Conservation (phyloP, 345 rosid species). For the Citropsis articulata region DNA sequence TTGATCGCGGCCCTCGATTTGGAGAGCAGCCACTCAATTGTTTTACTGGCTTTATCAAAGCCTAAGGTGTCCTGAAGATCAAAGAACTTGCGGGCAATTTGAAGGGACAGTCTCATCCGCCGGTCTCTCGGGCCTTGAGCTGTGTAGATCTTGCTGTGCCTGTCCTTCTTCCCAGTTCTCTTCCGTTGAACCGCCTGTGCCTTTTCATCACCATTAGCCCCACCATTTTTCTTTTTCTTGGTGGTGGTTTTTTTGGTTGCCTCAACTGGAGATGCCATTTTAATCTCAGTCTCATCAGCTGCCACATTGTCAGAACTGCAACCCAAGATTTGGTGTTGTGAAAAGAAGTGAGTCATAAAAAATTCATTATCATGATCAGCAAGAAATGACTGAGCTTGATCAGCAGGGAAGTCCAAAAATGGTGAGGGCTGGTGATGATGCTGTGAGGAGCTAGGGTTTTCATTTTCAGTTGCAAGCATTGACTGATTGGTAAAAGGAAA, state of each 20-base stretch:
- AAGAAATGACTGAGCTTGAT: slow-evolving; percentile 10
- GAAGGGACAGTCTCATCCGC: slow-evolving; percentile 70
- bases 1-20: slow-evolving; percentile 69
- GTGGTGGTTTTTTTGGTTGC: slow-evolving; percentile 15
- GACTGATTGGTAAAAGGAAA: slow-evolving; percentile 16
- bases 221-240: slow-evolving; percentile 21
- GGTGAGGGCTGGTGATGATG: slow-evolving; percentile 17
- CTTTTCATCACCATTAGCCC: slow-evolving; percentile 2
- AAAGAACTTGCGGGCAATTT: slow-evolving; percentile 66
- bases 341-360: slow-evolving; percentile 16
- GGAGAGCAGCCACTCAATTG: slow-evolving; percentile 75
- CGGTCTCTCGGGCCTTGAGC: slow-evolving; percentile 74
- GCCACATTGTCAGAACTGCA: background rate
- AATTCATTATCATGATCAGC: slow-evolving; percentile 17
- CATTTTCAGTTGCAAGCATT: slow-evolving; percentile 1
- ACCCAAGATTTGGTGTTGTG: slow-evolving; percentile 18
- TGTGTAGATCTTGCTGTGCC: slow-evolving; percentile 81
- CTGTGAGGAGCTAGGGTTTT: slow-evolving; percentile 17
- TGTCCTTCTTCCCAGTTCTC: slow-evolving; percentile 51
- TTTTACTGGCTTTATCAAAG: slow-evolving; percentile 76
- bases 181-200: slow-evolving; percentile 28
- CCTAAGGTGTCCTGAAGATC: slow-evolving; percentile 79
- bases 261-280: slow-evolving; percentile 17
- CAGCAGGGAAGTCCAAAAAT: slow-evolving; percentile 22
- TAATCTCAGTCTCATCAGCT: slow-evolving; percentile 12